Conservation (phyloP, 2,329 filamentous ascomycete genomes). For the Fusarium begoniae region DNA sequence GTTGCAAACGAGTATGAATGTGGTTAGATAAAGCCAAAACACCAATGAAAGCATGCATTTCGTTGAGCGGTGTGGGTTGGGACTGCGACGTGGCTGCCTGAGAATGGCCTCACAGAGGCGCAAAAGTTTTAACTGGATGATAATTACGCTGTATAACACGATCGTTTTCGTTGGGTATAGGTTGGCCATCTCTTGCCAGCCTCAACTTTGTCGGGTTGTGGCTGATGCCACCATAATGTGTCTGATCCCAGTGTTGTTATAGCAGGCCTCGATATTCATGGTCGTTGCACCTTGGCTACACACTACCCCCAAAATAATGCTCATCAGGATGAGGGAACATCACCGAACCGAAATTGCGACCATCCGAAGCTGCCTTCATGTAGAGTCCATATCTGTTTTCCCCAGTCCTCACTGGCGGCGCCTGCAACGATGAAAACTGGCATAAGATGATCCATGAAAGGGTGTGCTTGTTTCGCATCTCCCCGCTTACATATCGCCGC, state of each 20-base stretch:
- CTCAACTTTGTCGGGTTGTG: not conserved
- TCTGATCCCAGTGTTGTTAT: not conserved
- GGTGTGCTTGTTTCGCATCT: slow-evolving; percentile 59
- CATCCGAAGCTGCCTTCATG: slow-evolving; percentile 57
- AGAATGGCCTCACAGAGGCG: slow-evolving; percentile 10
- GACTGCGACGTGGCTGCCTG: slow-evolving; percentile 21
- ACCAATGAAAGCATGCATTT: slow-evolving; percentile 2
- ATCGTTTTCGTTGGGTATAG: not conserved
- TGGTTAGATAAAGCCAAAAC: not conserved
- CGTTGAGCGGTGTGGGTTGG: slow-evolving; percentile 9
- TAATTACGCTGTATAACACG: not conserved
- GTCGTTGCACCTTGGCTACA: not conserved
- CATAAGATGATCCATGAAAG: slow-evolving; percentile 61
- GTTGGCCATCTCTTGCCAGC: not conserved
- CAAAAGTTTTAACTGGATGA: not conserved
- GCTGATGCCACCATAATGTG: not conserved
- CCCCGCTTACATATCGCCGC: slow-evolving; percentile 51
- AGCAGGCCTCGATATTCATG: not conserved
- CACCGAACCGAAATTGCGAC: slow-evolving; percentile 59
- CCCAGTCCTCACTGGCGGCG: slow-evolving; percentile 54
- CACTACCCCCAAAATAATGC: slow-evolving; percentile 5
- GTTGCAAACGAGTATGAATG: not conserved
- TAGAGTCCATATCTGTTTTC: slow-evolving; percentile 56
- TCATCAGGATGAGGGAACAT: slow-evolving; percentile 38
- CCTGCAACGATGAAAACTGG: slow-evolving; percentile 58